Percentiles rank a stretch among this genome's conserved stretches.
These are phyloP conservation scores for Erodium chrysanthum DNA, from an alignment of 441 rosid genomes.

Conservation along the genomic window DNA sequence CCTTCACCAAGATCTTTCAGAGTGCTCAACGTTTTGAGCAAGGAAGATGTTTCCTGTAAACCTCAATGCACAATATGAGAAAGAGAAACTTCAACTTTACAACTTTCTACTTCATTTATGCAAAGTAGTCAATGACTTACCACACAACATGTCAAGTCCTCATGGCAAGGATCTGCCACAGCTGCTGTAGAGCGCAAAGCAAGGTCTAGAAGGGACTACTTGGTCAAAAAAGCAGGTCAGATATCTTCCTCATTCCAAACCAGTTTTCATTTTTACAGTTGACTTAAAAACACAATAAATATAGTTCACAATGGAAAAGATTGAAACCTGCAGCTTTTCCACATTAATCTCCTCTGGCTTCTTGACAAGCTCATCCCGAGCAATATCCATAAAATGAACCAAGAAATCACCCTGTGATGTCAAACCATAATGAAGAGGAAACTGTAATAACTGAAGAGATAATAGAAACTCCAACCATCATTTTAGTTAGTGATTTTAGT, in stretches of 20 bases:
- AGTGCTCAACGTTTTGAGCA: constrained; percentile 62
- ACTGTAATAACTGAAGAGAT: constrained; percentile 9
- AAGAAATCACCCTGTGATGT: constrained; percentile 77
- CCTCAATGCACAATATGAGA: constrained; percentile 20
- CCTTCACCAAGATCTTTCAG: constrained; percentile 48
- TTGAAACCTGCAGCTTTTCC: constrained; percentile 81
- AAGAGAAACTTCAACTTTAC: constrained; percentile 2
- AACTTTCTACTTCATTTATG: not conserved
- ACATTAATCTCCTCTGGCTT: constrained; percentile 71
- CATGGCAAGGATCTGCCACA: constrained; percentile 90
- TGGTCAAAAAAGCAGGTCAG: constrained; percentile 16
- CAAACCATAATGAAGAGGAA: constrained; percentile 15
- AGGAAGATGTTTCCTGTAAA: constrained; percentile 72
- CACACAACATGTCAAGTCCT: constrained; percentile 89
- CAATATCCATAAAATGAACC: constrained; percentile 97
- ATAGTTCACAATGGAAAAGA: not conserved
- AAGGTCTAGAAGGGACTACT: constrained; percentile 87
- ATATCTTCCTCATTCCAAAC: constrained; percentile 7
- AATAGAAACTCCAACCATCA: not conserved
- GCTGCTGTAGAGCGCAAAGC: constrained; percentile 95
- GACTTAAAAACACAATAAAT: constrained; percentile 9
- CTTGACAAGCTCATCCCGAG: constrained; percentile 83
- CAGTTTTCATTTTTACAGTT: not conserved
- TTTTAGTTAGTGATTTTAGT: not conserved
- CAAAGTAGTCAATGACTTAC: constrained; percentile 32